Evolutionary conservation across 768 basidiomycete genomes (phyloP), one percentile per base, ranked within the genome.

Genomic region (Mycena albidolilacea): DNA sequence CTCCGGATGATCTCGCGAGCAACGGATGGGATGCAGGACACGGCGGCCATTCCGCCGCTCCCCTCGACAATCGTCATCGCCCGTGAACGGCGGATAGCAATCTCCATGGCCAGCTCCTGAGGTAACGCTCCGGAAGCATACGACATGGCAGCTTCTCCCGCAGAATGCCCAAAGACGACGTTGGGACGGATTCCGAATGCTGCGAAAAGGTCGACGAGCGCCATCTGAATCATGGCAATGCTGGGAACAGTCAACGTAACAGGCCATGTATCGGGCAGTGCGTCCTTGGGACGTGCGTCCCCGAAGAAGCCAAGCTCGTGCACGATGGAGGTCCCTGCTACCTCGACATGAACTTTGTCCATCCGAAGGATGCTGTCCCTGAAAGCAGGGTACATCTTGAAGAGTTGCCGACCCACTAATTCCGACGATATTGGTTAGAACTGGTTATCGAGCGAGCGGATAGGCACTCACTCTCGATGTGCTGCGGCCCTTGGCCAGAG

Each of bases 31-130:
- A 71, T 73, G 75, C 87, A 87, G 0, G 79, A 75, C 5, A 88
- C 58, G 1, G 86, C 87, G 3, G 85, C 87, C 87, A 88, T 88
- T 0, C 84, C 86, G 7, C 80, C 80, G n/a, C 72, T 65, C 3
- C 70, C 64, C 71, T 87, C 85, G 17, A 82, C 72, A 0, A 76
- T 58, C 0, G 80, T 74, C 78, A 87, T 80, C 5, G 84, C 81
- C 37, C 71, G 68, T n/a, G 83, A 83, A 43, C 86, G 83, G 55
- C 81, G 81, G 58, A 87, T 83, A 1, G 86, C 82, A 17, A 88
- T 72, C 72, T 87, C 85, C 44, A 88, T 61, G 1, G 84, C 86
- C 79, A 85, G 77, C 0, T 78, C 80, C 60, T 83, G 81, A 0
- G 83, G 74, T 3, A 76, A 80, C 5, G 87, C 85, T 15, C 86